Conservation (phyloP, 192 early-diverging fungal genomes). For the Coemansia sp. region DNA sequence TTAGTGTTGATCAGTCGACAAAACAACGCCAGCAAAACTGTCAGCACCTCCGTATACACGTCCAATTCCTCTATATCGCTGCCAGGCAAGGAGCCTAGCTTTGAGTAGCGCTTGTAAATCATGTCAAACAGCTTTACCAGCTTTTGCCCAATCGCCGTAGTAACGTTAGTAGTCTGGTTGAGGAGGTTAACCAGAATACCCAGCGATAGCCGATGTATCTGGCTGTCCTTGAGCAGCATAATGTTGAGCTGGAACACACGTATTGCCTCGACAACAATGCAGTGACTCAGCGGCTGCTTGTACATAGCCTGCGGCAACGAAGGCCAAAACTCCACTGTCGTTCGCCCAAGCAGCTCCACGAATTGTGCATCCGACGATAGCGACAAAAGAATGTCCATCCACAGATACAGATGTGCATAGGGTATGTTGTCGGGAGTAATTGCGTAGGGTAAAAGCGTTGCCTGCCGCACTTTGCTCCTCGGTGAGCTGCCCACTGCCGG, state of each 20-base stretch:
- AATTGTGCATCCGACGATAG: conserved; percentile 38
- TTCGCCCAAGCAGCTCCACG: conserved; percentile 47
- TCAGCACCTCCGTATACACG: conserved; percentile 42
- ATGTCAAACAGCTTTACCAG: conserved; percentile 52
- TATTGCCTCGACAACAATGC: conserved; percentile 39
- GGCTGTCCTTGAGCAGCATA: conserved; percentile 42
- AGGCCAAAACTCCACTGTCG: conserved; percentile 44
- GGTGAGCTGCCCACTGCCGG: conserved; percentile 3
- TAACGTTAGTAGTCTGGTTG: conserved; percentile 21
- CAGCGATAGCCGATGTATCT: conserved; percentile 41
- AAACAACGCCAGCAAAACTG: conserved; percentile 36
- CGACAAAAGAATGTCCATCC: conserved; percentile 32
- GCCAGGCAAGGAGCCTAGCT: conserved; percentile 13
- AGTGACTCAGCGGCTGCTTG: conserved; percentile 40
- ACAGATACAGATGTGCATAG: conserved; percentile 41
- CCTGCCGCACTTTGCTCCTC: conserved; percentile 29
- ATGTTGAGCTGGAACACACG: conserved; percentile 53
- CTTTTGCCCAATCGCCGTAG: conserved; percentile 38
- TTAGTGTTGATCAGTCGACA: conserved; percentile 38
- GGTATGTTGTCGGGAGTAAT: conserved; percentile 37
- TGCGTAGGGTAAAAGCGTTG: conserved; percentile 19
- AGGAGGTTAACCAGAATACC: conserved; percentile 44
- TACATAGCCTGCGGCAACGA: conserved; percentile 37
- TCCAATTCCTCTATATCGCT: conserved; percentile 23
- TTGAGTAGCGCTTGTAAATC: conserved; percentile 35